A percentile compares a stretch with the other conserved stretches of the same genome.
Conservation (phyloP, 2,329 filamentous ascomycete genomes). For the Periconia macrospinosa region DNA sequence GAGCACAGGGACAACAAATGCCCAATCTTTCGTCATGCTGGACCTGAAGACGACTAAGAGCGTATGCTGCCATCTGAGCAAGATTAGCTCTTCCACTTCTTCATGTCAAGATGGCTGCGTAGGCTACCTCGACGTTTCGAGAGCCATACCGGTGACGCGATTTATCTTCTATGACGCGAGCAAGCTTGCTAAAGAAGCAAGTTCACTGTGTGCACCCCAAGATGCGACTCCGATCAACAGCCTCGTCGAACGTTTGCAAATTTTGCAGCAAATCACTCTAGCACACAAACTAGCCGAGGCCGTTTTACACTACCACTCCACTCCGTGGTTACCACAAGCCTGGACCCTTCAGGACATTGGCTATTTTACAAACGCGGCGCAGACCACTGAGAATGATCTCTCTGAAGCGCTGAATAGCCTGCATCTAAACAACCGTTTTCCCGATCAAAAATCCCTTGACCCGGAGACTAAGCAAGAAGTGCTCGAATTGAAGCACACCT, state of each 20-base stretch:
- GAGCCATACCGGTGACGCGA: background rate
- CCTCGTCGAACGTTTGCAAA: no score
- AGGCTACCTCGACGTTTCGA: slow-evolving; percentile 11
- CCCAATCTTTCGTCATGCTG: slow-evolving; percentile 4
- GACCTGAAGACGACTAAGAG: slow-evolving; percentile 9
- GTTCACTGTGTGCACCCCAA: no score
- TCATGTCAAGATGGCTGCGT: slow-evolving; percentile 7
- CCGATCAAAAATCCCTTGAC: background rate
- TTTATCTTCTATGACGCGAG: no score
- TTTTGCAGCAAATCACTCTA: no score
- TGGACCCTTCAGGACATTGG: slow-evolving; percentile 15
- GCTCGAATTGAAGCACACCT: slow-evolving; percentile 2
- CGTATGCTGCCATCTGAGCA: slow-evolving; percentile 3
- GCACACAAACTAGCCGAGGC: slow-evolving; percentile 10
- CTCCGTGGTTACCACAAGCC: slow-evolving; percentile 12
- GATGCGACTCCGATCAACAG: no score
- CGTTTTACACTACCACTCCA: slow-evolving; percentile 14
- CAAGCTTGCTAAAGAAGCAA: no score
- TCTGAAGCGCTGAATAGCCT: slow-evolving; percentile 4
- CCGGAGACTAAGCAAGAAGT: background rate
- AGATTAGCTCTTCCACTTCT: slow-evolving; percentile 9
- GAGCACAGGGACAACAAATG: background rate
- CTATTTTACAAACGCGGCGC: slow-evolving; percentile 8
- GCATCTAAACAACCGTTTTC: slow-evolving; percentile 8
- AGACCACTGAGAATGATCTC: background rate